Evolutionary conservation across 768 basidiomycete genomes (phyloP).

Genomic region (Scleroderma bovista): DNA sequence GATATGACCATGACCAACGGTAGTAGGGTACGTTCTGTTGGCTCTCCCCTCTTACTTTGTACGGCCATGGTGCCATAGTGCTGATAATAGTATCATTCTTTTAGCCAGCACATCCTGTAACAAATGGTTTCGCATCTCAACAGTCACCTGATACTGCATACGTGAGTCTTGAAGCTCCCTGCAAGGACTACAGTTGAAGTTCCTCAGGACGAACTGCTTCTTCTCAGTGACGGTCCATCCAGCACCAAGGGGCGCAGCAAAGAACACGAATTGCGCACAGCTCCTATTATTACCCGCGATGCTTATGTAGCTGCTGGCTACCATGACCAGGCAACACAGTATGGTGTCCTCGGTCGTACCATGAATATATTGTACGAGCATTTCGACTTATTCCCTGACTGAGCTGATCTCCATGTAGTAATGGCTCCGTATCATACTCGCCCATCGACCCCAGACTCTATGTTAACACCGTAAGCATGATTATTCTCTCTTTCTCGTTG

Average conservation of each 20-base stretch:
- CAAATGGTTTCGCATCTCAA: constrained; percentile 4
- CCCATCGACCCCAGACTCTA: constrained; percentile 52
- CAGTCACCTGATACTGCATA: constrained; percentile 12
- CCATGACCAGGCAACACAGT: constrained; percentile 40
- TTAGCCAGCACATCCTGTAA: constrained; percentile 5
- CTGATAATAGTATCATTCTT: not conserved
- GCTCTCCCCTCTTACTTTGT: not conserved
- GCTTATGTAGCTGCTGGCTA: constrained; percentile 36
- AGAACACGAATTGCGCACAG: constrained; percentile 35
- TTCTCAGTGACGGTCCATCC: constrained; percentile 21
- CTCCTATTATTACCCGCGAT: constrained; percentile 49
- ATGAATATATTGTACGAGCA: constrained; percentile 40
- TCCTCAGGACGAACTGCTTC: constrained; percentile 26
- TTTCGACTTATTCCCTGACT: not conserved
- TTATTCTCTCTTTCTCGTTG: not conserved
- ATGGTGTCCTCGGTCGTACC: constrained; percentile 55
- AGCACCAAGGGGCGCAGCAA: constrained; percentile 20
- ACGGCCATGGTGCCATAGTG: not conserved
- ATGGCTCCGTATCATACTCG: constrained; percentile 23
- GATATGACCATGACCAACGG: not conserved
- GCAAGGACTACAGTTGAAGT: not conserved
- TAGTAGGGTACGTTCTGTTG: not conserved
- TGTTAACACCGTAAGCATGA: constrained; percentile 52
- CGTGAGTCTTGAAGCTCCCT: constrained; percentile 12
- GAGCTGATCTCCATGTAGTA: constrained; percentile 20